These are phyloP conservation scores for Tuber melanosporum DNA, from an alignment of 495 filamentous ascomycete species.

Conservation along the genomic window DNA sequence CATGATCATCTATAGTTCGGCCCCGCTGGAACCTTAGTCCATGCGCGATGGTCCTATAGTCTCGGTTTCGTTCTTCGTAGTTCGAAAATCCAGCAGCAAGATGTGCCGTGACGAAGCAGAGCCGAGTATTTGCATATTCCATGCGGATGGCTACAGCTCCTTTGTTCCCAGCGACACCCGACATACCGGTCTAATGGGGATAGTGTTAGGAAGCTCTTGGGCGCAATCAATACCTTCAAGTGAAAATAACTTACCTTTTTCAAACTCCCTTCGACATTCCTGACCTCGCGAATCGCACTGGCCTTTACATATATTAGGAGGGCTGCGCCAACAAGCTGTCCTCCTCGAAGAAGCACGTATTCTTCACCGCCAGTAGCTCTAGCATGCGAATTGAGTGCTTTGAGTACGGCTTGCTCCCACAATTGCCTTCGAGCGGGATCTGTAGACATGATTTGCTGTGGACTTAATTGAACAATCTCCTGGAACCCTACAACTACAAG, in stretches of 20 bases:
- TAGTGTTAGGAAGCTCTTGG: constrained; percentile 11
- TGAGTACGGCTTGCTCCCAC: constrained; percentile 79
- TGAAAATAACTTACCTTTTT: constrained; percentile 59
- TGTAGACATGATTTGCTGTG: constrained; percentile 98
- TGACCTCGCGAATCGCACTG: constrained; percentile 68
- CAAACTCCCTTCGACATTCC: constrained; percentile 90
- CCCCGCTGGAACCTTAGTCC: constrained; percentile 88
- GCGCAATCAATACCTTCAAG: constrained; percentile 6
- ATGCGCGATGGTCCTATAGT: constrained; percentile 81
- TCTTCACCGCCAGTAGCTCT: constrained; percentile 57
- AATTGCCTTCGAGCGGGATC: constrained; percentile 75
- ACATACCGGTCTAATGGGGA: constrained; percentile 68
- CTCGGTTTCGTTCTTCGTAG: constrained; percentile 88
- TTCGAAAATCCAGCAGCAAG: constrained; percentile 95
- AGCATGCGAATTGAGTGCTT: constrained; percentile 66
- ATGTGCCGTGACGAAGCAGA: constrained; percentile 96
- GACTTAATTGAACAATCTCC: constrained; percentile 92
- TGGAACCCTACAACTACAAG: constrained; percentile 90
- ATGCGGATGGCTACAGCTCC: constrained; percentile 94
- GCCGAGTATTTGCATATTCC: constrained; percentile 84
- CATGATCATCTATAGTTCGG: constrained; percentile 81
- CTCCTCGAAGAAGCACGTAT: constrained; percentile 83
- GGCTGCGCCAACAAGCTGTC: constrained; percentile 91
- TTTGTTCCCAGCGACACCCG: constrained; percentile 96
- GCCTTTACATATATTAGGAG: constrained; percentile 82